Evolutionary conservation across 176 grass and related monocot genomes (phyloP), one percentile per base, ranked within the genome.

Genomic region (Aegilops bicornis): DNA sequence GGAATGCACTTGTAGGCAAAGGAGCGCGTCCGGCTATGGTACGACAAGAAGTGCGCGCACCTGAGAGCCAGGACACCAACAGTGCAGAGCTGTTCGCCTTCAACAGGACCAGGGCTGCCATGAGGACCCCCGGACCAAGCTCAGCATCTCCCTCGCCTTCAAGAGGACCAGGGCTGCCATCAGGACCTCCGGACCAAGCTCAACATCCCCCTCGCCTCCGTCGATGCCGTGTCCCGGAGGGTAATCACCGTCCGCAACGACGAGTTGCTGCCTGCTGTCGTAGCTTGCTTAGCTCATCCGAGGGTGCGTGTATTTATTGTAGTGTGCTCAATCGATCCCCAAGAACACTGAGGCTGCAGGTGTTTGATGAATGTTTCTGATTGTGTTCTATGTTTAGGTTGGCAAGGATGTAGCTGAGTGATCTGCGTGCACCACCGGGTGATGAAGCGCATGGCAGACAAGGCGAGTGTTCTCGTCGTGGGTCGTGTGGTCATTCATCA

Each of bases 381-480:
- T 42, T 42, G 40, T 10, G 39, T 40, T 40, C 39, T 40, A 40
- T 40, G 39, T 40, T 10, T 42, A 42, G 40, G 78, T 73, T 95
- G 58, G 86, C 87, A 11, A 92, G 78, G 64, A 89, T 95, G 81
- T 98, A 93, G 96, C 59, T 32, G 83, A 61, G 85, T 83, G 64
- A 95, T 95, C 43, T 54, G 89, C 3, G 88, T 92, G 19, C 82
- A 86, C 17, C 93, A 98, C 64, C 71, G 88, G 43, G 92, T 80
- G 69, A 94, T 95, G 85, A 98, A 91, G 88, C 86, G 86, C 23
- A 89, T 89, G 25, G 83, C 89, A 66, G 93, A 90, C 87, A 91
- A 92, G 85, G 91, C 96, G 29, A 82, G 71, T 92, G 0, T 88
- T 98, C n/a, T 76, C 86, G 39, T 82, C 93, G 22, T 84, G 87